These are phyloP conservation scores for Clavispora phyllophila DNA, from an alignment of 805 yeast genomes.

Conservation along the genomic window DNA sequence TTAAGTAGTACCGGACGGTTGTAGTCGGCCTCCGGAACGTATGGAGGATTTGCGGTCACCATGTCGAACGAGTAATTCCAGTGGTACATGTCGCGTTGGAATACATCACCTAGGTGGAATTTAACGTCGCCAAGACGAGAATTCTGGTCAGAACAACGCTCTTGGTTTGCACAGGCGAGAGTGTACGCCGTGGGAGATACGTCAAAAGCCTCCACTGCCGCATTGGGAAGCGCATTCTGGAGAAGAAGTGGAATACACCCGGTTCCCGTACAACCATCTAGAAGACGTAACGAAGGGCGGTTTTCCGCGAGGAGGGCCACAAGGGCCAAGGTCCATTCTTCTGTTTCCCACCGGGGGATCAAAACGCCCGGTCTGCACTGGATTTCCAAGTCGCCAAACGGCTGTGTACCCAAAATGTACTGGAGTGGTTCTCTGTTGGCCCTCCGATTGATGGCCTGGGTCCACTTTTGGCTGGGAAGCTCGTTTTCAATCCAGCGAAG, in stretches of 20 bases:
- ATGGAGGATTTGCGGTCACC: slow-evolving; percentile 88
- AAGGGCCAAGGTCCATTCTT: slow-evolving; percentile 67
- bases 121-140: slow-evolving; percentile 1
- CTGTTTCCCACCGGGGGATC: slow-evolving; percentile 94
- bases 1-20: slow-evolving; percentile 20
- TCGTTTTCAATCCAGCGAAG: slow-evolving; percentile 61
- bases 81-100: slow-evolving; percentile 11
- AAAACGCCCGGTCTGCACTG: slow-evolving; percentile 60
- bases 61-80: slow-evolving; percentile 35
- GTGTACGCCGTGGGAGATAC: slow-evolving; percentile 47
- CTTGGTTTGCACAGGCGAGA: slow-evolving; percentile 44
- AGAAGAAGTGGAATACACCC: slow-evolving; percentile 76
- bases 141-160: slow-evolving; percentile 5
- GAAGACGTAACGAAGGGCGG: background rate
- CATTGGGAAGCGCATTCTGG: slow-evolving; percentile 17
- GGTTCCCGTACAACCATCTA: slow-evolving; percentile 18
- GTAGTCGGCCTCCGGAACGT: slow-evolving; percentile 52
- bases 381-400: slow-evolving; percentile 70
- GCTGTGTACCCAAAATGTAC: slow-evolving; percentile 80
- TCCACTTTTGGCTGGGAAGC: slow-evolving; percentile 45
- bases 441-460: slow-evolving; percentile 50
- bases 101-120: slow-evolving; percentile 1
- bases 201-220: slow-evolving; percentile 48
- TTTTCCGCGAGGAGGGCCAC: background rate
- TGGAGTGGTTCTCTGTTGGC: slow-evolving; percentile 65